A percentile compares a stretch with the other conserved stretches of the same genome.
These are phyloP conservation scores for Populus alba DNA, from an alignment of 345 rosid genomes.

Conservation along the genomic window DNA sequence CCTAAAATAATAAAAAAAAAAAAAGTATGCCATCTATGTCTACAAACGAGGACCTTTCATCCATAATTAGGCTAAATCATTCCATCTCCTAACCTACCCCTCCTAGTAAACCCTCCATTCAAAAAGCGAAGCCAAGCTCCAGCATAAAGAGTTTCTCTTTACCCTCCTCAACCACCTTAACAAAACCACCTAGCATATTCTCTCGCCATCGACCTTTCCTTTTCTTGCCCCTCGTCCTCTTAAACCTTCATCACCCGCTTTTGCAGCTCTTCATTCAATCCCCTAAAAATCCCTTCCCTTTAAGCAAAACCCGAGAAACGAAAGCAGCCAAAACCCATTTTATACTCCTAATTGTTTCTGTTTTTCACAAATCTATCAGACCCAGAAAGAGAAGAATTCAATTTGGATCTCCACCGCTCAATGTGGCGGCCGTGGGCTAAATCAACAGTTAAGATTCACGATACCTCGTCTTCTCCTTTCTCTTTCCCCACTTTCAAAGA, in stretches of 20 bases:
- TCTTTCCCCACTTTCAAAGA: constrained; percentile 24
- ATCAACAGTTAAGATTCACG: constrained; percentile 53
- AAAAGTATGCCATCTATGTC: background rate
- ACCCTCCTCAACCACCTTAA: constrained; percentile 32
- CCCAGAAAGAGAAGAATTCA: background rate
- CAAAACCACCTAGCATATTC: constrained; percentile 16
- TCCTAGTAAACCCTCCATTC: background rate
- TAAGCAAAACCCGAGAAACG: background rate
- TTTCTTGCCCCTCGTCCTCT: background rate
- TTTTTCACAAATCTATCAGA: background rate
- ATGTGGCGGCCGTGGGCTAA: constrained; percentile 92
- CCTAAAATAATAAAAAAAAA: too few relatives aligned
- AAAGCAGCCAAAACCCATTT: background rate
- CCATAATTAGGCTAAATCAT: constrained; percentile 30
- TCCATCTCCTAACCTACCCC: constrained; percentile 15
- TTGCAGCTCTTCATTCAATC: background rate
- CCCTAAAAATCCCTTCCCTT: background rate
- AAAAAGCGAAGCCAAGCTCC: background rate
- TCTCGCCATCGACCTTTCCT: background rate
- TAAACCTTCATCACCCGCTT: constrained; percentile 14
- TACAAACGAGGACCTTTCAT: constrained; percentile 15
- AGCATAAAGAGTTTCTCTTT: background rate
- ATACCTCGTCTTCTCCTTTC: constrained; percentile 29
- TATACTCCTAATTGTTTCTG: background rate
- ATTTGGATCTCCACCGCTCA: constrained; percentile 25